phyloP scores from a whole-genome alignment of 257 asterid species.

The Solanum piurae region DNA sequence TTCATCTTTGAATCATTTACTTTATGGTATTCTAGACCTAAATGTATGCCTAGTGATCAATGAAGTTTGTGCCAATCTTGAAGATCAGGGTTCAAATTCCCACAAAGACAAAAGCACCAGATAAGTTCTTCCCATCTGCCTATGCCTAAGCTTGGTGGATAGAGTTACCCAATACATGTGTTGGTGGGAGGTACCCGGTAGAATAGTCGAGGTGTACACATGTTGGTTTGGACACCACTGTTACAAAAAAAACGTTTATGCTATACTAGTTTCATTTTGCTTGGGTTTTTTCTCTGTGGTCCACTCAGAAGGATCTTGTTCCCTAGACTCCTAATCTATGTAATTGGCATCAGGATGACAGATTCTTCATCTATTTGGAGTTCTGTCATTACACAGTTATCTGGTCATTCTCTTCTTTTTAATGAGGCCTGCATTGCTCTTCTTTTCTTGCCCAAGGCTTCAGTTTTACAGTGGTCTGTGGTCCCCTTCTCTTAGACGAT shows the following conservation, averaged over 20 bases:
- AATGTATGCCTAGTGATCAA: neutral
- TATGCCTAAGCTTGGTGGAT: neutral
- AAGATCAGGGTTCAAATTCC: neutral
- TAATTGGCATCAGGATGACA: neutral
- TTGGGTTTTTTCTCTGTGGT: neutral
- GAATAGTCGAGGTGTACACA: neutral
- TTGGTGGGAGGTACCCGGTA: neutral
- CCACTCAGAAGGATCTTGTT: neutral
- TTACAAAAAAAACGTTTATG: neutral
- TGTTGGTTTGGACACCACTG: neutral
- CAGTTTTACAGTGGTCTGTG: neutral
- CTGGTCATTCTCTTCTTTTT: neutral
- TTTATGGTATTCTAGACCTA: neutral
- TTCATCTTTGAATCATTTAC: neutral
- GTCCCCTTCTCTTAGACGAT: neutral
- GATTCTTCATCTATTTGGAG: neutral
- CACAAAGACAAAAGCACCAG: neutral
- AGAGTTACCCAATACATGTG: neutral
- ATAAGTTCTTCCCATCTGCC: neutral
- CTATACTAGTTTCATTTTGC: neutral
- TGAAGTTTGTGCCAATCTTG: neutral
- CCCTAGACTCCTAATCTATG: neutral
- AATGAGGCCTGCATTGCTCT: neutral
- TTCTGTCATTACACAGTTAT: neutral
- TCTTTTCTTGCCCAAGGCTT: neutral